These are phyloP conservation scores for Alnus rubra DNA, from an alignment of 306 rosid species.

Conservation along the genomic window DNA sequence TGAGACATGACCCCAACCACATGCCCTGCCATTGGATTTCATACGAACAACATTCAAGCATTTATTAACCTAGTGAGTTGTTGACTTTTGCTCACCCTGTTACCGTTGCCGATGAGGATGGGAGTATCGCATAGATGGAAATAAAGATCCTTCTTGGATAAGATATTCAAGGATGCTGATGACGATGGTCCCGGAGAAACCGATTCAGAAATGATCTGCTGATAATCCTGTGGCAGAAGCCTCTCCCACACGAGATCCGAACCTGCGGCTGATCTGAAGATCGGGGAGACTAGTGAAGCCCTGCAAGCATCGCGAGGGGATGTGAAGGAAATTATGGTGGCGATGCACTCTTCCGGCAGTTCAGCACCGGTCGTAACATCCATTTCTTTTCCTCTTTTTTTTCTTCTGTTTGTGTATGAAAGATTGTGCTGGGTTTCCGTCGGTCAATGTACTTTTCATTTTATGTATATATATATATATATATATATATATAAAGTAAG, in stretches of 20 bases:
- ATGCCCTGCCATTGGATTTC: background rate
- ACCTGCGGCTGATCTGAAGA: background rate
- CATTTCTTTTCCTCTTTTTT: too few species aligned
- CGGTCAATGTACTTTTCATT: too few species aligned
- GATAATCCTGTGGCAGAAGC: background rate
- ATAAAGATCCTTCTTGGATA: background rate
- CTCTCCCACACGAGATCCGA: conserved; percentile 10
- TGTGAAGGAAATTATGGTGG: conserved; percentile 11
- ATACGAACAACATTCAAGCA: too few species aligned
- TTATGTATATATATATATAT: too few species aligned
- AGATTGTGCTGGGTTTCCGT: too few species aligned
- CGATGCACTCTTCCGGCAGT: conserved; percentile 9
- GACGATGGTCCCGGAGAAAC: background rate
- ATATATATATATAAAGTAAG: too few species aligned
- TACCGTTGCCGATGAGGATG: background rate
- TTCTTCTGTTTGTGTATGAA: background rate
- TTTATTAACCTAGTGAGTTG: background rate
- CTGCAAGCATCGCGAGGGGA: conserved; percentile 24
- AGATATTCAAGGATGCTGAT: background rate
- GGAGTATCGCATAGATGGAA: background rate
- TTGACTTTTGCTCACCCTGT: background rate
- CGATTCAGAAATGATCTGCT: background rate
- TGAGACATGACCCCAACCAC: background rate
- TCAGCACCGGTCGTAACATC: background rate
- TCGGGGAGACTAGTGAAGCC: background rate